These are phyloP conservation scores for Wallacemonas sp. DNA, from an alignment of 208 protist species.

Conservation along the genomic window DNA sequence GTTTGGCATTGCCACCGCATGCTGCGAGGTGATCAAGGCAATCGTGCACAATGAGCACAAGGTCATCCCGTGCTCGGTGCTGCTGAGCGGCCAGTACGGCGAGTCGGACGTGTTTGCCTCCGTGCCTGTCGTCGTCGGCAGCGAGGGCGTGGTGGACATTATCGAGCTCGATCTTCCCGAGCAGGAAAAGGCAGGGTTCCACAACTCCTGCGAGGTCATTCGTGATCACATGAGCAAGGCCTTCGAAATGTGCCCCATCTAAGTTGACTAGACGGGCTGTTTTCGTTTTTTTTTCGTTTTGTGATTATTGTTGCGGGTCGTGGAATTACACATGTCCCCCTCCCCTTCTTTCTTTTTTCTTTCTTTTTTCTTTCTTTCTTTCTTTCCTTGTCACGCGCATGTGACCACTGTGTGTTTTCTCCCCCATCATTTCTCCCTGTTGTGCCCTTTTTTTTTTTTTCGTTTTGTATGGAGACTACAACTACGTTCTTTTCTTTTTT, in stretches of 20 bases:
- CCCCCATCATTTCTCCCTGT: no score
- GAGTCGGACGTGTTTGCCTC: constrained; percentile 44
- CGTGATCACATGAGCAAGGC: constrained; percentile 37
- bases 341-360: constrained; percentile 13
- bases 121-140: constrained; percentile 39
- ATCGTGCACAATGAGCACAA: constrained; percentile 52
- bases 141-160: constrained; percentile 36
- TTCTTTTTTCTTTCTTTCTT: constrained; percentile 12
- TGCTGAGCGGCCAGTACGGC: constrained; percentile 46
- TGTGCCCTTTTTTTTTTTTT: no score
- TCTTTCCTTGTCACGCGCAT: neutral
- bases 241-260: constrained; percentile 29
- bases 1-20: constrained; percentile 44
- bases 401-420: no score
- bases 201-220: constrained; percentile 38
- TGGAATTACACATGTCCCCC: no score
- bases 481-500: no score
- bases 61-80: constrained; percentile 46
- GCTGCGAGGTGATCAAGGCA: constrained; percentile 40
- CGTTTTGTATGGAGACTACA: neutral
- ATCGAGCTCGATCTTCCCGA: constrained; percentile 40
- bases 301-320: constrained; percentile 12
- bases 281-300: constrained; percentile 13
- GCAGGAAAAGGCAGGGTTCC: constrained; percentile 40
- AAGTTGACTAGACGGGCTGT: neutral